Conservation (phyloP, 805 yeast genomes). For the Starmera pachycereana region DNA sequence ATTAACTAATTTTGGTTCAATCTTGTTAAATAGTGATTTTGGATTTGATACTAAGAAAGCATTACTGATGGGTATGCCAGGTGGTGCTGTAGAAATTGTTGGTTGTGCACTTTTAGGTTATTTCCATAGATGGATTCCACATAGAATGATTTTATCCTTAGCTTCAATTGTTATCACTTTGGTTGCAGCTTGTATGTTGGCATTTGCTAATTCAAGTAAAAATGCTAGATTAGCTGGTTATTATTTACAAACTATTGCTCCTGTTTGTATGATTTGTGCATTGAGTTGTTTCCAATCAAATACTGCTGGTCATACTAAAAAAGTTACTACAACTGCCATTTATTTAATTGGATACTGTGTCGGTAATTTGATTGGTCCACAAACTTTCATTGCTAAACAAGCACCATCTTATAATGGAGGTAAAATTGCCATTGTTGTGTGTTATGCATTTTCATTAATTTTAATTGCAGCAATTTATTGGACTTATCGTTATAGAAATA, state of each 20-base stretch:
- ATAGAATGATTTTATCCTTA: slow-evolving; percentile 20
- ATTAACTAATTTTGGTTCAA: slow-evolving; percentile 32
- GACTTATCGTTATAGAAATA: slow-evolving; percentile 26
- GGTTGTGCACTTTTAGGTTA: slow-evolving; percentile 15
- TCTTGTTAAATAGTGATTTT: slow-evolving; percentile 28
- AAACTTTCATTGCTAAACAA: slow-evolving; percentile 42
- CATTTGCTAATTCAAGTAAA: slow-evolving; percentile 13
- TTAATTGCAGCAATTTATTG: slow-evolving; percentile 20
- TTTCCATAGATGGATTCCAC: slow-evolving; percentile 2
- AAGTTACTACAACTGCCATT: slow-evolving; percentile 44
- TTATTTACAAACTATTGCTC: slow-evolving; percentile 9
- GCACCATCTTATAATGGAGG: slow-evolving; percentile 49
- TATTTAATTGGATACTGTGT: slow-evolving; percentile 53
- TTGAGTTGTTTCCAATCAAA: slow-evolving; percentile 29
- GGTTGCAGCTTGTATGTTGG: slow-evolving; percentile 20
- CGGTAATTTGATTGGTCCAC: slow-evolving; percentile 63
- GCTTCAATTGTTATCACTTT: slow-evolving; percentile 18
- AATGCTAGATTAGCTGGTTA: slow-evolving; percentile 6
- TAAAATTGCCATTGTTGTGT: slow-evolving; percentile 39
- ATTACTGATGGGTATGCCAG: slow-evolving; percentile 22
- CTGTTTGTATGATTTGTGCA: slow-evolving; percentile 22
- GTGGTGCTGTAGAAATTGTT: slow-evolving; percentile 19
- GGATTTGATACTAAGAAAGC: slow-evolving; percentile 27
- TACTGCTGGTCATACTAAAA: slow-evolving; percentile 64
- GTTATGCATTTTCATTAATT: slow-evolving; percentile 33